These are phyloP conservation scores for Candida qinlingensis DNA, from an alignment of 805 yeast species.

Conservation along the genomic window DNA sequence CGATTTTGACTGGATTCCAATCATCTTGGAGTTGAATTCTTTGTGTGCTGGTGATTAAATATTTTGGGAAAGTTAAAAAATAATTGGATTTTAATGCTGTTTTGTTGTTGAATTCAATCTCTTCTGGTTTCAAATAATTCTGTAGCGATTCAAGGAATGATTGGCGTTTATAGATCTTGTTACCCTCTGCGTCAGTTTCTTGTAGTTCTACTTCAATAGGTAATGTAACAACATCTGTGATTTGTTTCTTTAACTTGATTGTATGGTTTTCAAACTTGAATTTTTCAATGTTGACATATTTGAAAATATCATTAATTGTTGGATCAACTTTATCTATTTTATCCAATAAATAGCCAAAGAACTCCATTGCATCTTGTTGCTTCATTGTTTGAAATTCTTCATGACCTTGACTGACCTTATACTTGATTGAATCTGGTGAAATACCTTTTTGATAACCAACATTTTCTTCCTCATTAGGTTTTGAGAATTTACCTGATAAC, in stretches of 20 bases:
- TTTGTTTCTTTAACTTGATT: slow-evolving; percentile 51
- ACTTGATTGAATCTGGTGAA: slow-evolving; percentile 70
- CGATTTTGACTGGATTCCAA: slow-evolving; percentile 85
- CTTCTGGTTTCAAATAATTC: slow-evolving; percentile 50
- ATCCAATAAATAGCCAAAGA: slow-evolving; percentile 62
- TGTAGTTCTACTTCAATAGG: slow-evolving; percentile 43
- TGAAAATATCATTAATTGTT: slow-evolving; percentile 43
- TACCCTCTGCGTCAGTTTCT: slow-evolving; percentile 37
- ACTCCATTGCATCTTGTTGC: slow-evolving; percentile 96
- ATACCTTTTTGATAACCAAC: slow-evolving; percentile 64
- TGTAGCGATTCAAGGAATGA: slow-evolving; percentile 38
- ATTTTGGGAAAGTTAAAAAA: slow-evolving; percentile 64
- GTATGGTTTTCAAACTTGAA: slow-evolving; percentile 47
- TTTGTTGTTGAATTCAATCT: slow-evolving; percentile 37
- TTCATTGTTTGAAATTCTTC: slow-evolving; percentile 78
- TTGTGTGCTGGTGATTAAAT: slow-evolving; percentile 65
- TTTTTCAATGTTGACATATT: slow-evolving; percentile 61
- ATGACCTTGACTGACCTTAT: slow-evolving; percentile 71
- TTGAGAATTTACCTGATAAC: slow-evolving; percentile 64
- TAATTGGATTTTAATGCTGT: slow-evolving; percentile 27
- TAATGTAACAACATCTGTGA: slow-evolving; percentile 61
- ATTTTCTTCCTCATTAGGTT: slow-evolving; percentile 35
- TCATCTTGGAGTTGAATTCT: slow-evolving; percentile 71
- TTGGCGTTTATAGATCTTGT: slow-evolving; percentile 37
- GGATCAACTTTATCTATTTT: slow-evolving; percentile 46